Base-by-base conservation (phyloP, 2,329 filamentous ascomycete genomes). In the Chrysoporthe deuterocubensis region DNA sequence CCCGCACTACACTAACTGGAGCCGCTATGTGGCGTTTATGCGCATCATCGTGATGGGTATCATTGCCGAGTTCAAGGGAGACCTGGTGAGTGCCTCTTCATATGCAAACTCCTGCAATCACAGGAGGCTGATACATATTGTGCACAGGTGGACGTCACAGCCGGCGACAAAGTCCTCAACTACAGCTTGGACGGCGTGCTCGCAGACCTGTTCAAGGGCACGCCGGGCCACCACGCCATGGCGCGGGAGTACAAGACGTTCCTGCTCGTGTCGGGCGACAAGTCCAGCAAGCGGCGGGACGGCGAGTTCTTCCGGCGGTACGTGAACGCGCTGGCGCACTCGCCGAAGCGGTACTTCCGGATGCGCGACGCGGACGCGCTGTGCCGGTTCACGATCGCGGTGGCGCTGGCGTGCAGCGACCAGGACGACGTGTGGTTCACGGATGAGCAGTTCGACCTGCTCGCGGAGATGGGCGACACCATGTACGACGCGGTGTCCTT, bases 291-390 rank as follows among this genome's bases (percentile, higher is more conserved):
- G 18, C 56, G 64, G 0, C 62, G 65, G 5, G 21, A 68, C 52
- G 65, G 64, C 1, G 70, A 74, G 54, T 68, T 76, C 9, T 78
- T 78, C 70, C 70, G 69, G 1, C 73, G 73, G 43, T 78, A 78
- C 63, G 71, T 74, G 16, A 70, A 73, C 43, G 72, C 71, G 1
- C 71, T 79, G 2, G 72, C 73, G 13, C 50, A 62, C 8, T 73
- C 71, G 0, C 77, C 77, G 0, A 50, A 69, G 57, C 62, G 66
- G 18, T 76, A 75, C 75, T 78, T 78, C 70, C 76, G 77, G 8
- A 66, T 78, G 50, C 75, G 77, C 11, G 77, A 79, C 67, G 72
- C 71, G 44, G 76, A 79, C 68, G 76, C 75, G 16, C 69, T 78
- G 1, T 70, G 70, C 14, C 73, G 77, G 21, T 78, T 76, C 69